Evolutionary conservation across 176 grass and related monocot genomes (phyloP).

Genomic region (Saccharum officinarum): DNA sequence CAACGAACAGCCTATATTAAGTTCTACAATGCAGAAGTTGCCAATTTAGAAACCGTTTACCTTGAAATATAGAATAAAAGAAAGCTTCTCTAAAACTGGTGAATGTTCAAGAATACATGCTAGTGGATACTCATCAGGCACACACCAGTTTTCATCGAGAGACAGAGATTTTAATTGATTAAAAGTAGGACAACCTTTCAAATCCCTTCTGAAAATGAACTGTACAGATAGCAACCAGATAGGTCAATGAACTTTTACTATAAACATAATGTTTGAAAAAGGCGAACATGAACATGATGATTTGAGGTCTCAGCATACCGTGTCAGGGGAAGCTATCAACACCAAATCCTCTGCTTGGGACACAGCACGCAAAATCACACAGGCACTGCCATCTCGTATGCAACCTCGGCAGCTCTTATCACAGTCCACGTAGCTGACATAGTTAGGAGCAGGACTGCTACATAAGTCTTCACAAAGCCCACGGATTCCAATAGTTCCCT

Average conservation of each 20-base stretch:
- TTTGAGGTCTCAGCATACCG: not conserved
- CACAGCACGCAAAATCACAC: not conserved
- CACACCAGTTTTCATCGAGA: not conserved
- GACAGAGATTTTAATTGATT: not conserved
- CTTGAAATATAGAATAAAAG: not conserved
- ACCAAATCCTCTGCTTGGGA: not conserved
- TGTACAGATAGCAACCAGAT: not conserved
- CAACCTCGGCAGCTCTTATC: not conserved
- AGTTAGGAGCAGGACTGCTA: not conserved
- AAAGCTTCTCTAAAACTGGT: conserved; percentile 11
- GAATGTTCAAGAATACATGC: conserved; percentile 25
- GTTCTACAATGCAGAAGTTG: not conserved
- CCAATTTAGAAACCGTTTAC: not conserved
- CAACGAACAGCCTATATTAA: not conserved
- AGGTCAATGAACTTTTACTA: not conserved
- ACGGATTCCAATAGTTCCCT: fast-evolving
- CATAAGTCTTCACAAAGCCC: not conserved
- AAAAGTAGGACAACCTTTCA: conserved; percentile 23
- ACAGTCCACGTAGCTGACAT: not conserved
- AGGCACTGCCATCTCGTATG: not conserved
- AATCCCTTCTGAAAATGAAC: not conserved
- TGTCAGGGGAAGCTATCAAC: fast-evolving
- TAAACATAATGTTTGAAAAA: not conserved
- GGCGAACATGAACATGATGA: not conserved
- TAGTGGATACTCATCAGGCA: not conserved